Base-by-base conservation (phyloP, 768 basidiomycete genomes). In the Leccinum broughii region DNA sequence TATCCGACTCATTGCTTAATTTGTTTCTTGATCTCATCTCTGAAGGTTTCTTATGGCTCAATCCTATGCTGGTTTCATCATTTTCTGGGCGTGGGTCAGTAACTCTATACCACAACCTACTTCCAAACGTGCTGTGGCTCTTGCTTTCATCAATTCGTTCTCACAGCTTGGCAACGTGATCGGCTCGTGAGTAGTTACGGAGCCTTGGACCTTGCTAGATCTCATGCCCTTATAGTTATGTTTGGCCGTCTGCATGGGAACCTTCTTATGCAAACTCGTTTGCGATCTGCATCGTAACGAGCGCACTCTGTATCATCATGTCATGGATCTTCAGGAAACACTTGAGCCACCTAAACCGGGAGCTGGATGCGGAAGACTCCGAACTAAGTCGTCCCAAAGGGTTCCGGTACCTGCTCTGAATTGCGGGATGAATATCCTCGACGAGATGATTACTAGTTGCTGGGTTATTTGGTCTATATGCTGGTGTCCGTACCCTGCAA, bases 41-140 rank as follows among this genome's bases (percentile, higher is more conserved):
- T 4, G 2, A 65, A 90, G 90, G 41, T 92, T 93, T 72, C 73
- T 93, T 48, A 88, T 91, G 84, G 86, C 89, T 5, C 85, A 87
- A 65, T 84, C 85, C 1, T 90, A 89, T 65, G 79, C 87, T 1
- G 90, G 83, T 5, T 90, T 88, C 73, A 83, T 92, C 62, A 80
- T 82, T 57, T 86, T 89, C 32, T 71, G 76, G 70, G 75, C 81
- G 6, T 82, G 81, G 84, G 76, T 82, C 55, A 80, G 79, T 54
- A 83, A 80, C 62, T 79, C 80, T 15, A 78, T 96, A 75, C 85
- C 92, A 28, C 84, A 85, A n/a, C 87, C 93, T 26, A 81, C 92
- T 5, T 85, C 88, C n/a, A 95, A 95, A 74, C 86, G 93, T 5
- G 90, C 93, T 3, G 88, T 94, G n/a, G 88, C 88, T 13, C 79